Evolutionary conservation across 2,329 filamentous ascomycete genomes (phyloP), one percentile per base, ranked within the genome.

Genomic region (Pezicula neosporulosa): DNA sequence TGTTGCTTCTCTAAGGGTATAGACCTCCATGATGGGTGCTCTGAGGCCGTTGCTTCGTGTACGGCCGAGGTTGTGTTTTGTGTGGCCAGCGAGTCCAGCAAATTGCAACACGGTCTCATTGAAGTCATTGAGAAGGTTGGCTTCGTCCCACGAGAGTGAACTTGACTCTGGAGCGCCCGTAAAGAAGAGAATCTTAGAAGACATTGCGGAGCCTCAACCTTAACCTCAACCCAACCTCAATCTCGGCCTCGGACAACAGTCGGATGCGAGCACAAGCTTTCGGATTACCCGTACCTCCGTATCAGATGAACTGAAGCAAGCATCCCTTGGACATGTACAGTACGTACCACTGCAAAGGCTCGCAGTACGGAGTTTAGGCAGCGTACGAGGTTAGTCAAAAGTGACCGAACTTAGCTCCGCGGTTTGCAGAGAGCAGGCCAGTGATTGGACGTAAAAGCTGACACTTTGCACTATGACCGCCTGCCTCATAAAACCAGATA

Each of bases 91-190:
- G 13, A 64, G 53, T 9, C 64, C 64, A 3, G 74, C 62, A 52
- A 77, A 72, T n/a, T 63, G 54, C 43, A 67, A 60, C 43, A 79
- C 66, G 3, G 72, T 64, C 2, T 67, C 66, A 10, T 68, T 60
- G 57, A 80, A 80, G 12, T 65, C 63, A 7, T 74, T 62, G 16
- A 83, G 68, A 37, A 89, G 73, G n/a, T 65, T 60, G 1, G 68
- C 59, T 12, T 77, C 65, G 43, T 75, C 66, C 80, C 85, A 88
- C 38, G 76, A 67, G 19, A 90, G 72, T 21, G 71, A 68, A 9
- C 68, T 68, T 28, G 70, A 63, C 33, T 76, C 68, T 2, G 87
- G 87, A n/a, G 86, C 83, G 21, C 86, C 86, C 49, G 78, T 74
- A 50, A 85, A 68, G 54, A 82, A 74, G 48, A 81, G 75, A 9